Conservation (phyloP, 345 rosid species). For the Gossypium ekmanianum region DNA sequence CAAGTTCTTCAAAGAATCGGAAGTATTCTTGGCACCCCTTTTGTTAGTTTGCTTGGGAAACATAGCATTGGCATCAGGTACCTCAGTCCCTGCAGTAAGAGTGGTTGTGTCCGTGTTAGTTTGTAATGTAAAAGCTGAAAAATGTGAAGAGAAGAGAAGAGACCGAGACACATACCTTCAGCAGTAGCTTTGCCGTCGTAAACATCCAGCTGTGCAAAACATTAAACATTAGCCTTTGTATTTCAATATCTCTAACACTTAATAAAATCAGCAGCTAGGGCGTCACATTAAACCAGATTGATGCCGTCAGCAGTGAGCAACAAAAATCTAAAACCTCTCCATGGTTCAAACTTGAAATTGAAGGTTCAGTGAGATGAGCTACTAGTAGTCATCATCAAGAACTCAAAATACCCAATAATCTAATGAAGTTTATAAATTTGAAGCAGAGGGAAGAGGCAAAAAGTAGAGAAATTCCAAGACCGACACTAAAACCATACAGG, state of each 20-base stretch:
- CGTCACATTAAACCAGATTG: background rate
- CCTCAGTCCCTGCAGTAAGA: constrained; percentile 42
- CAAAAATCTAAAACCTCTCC: too few relatives aligned
- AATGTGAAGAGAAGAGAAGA: background rate
- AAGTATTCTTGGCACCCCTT: constrained; percentile 36
- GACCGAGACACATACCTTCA: constrained; percentile 48
- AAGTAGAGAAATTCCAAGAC: background rate
- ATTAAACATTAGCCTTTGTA: background rate
- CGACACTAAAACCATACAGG: background rate
- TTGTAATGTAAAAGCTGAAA: background rate
- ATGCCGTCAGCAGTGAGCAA: background rate
- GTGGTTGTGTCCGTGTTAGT: background rate
- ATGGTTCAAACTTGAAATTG: too few relatives aligned
- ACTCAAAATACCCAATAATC: too few relatives aligned
- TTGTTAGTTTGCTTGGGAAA: constrained; percentile 34
- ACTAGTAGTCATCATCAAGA: too few relatives aligned
- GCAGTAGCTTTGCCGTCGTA: constrained; percentile 73
- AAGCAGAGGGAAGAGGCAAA: too few relatives aligned
- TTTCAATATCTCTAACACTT: background rate
- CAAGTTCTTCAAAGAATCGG: constrained; percentile 29
- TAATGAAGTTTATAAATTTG: too few relatives aligned
- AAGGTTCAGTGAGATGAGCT: too few relatives aligned
- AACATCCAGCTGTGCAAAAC: constrained; percentile 62
- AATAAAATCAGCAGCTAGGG: background rate
- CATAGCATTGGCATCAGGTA: constrained; percentile 36